These are phyloP conservation scores for Brasilioporus rufonigricans DNA, from an alignment of 768 basidiomycete species.

Conservation along the genomic window DNA sequence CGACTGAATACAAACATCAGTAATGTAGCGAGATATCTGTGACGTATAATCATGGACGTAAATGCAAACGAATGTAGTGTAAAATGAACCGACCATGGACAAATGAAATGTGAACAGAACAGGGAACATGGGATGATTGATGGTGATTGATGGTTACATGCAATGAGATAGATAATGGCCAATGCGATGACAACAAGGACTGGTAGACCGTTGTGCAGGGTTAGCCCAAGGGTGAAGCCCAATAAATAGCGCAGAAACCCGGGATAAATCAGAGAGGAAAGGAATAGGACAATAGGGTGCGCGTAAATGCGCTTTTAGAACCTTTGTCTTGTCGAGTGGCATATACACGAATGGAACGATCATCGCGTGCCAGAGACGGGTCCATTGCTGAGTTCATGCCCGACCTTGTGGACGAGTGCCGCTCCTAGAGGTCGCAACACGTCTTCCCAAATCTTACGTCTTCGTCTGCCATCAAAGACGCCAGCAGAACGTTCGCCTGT, in stretches of 20 bases:
- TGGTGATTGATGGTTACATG: not conserved
- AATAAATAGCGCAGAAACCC: conserved; percentile 5
- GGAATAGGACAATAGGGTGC: not conserved
- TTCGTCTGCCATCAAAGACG: conserved; percentile 66
- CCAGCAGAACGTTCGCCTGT: conserved; percentile 63
- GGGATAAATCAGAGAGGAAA: not conserved
- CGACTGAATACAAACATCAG: not conserved
- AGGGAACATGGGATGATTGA: not conserved
- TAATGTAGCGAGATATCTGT: not conserved
- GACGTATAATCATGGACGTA: not conserved
- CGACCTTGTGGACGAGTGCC: conserved; percentile 67
- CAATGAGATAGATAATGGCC: not conserved
- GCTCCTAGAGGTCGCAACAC: conserved; percentile 68
- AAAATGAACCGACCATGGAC: not conserved
- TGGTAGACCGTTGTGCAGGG: not conserved
- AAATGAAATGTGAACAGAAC: not conserved
- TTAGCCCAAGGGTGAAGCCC: not conserved
- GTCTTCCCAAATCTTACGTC: conserved; percentile 59
- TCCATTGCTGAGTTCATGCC: conserved; percentile 70
- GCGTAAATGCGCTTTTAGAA: conserved; percentile 10
- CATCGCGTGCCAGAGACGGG: conserved; percentile 37
- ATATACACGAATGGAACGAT: not conserved
- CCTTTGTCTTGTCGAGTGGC: not conserved
- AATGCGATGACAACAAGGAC: not conserved
- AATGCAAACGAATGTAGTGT: not conserved